phyloP scores from a whole-genome alignment of 1,284 basidiomycete species.

The Microbotryomycetes sp. region DNA sequence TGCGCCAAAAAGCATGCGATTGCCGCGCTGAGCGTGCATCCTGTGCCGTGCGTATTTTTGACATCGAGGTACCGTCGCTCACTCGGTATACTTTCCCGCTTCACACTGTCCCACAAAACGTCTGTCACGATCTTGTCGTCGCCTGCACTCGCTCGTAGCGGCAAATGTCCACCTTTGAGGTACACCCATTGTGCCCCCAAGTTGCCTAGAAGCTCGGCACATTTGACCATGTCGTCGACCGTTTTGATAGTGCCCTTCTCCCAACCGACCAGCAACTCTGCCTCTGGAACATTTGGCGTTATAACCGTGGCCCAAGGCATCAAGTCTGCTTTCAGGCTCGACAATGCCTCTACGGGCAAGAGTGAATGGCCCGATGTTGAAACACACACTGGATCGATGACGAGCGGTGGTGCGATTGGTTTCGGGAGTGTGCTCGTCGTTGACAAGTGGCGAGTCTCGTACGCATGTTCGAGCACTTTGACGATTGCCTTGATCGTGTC shows the following conservation, averaged over 20 bases:
- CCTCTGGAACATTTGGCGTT: conserved; percentile 83
- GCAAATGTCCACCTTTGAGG: conserved; percentile 81
- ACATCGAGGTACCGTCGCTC: conserved; percentile 60
- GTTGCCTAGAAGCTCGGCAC: conserved; percentile 51
- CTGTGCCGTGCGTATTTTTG: conserved; percentile 81
- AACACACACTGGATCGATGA: conserved; percentile 87
- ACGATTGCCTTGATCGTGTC: conserved; percentile 43
- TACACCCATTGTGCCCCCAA: conserved; percentile 58
- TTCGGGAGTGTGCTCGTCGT: background rate
- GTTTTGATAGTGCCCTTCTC: conserved; percentile 44
- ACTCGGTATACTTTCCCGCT: conserved; percentile 49
- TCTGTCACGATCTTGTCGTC: conserved; percentile 59
- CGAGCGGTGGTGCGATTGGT: conserved; percentile 46
- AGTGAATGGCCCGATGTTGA: conserved; percentile 84
- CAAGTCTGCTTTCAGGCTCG: conserved; percentile 54
- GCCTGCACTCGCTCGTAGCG: conserved; percentile 37
- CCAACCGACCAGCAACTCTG: conserved; percentile 55
- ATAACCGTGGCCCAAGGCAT: conserved; percentile 67
- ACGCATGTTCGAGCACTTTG: conserved; percentile 31
- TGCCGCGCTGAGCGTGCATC: conserved; percentile 82
- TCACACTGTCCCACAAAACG: conserved; percentile 51
- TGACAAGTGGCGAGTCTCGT: background rate
- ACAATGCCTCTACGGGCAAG: conserved; percentile 59
- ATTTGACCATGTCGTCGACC: conserved; percentile 58
- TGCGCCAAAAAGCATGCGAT: conserved; percentile 61